Evolutionary conservation across 2,329 filamentous ascomycete species (phyloP), one percentile per base, ranked within the genome.

Genomic region (Apiospora marii): DNA sequence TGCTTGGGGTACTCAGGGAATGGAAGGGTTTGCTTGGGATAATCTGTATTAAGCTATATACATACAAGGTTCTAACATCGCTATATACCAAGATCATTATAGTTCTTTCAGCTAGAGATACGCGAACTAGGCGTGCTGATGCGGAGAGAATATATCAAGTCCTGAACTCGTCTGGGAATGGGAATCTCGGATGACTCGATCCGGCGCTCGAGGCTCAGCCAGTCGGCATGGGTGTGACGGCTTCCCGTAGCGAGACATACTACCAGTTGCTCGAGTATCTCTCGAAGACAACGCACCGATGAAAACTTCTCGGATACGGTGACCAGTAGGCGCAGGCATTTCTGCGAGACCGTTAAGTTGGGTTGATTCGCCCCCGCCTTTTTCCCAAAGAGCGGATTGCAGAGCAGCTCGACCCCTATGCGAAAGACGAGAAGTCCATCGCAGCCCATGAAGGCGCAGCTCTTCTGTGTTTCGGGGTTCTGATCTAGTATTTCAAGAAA

Each of bases 391-490:
- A 61, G 53, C 16, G 53, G 53, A 30, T 61, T 61, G 30, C 53
- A 61, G 30, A 61, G 53, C 19, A 61, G 53, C 53, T 61, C 53
- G 1, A 30, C 30, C 16, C 53, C 53, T 37, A 61, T 61, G 16
- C 53, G 30, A 30, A 61, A 61, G 53, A 61, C 53, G 53, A 61
- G 53, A 37, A 61, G 53, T 22, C 53, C 53, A 4, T 61, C 53
- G 16, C 53, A 61, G 19, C 53, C 53, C 30, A 61, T 61, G 14
- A 61, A 61, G 4, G 53, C 53, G 37, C 30, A 61, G 53, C 53
- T 61, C 30, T 37, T 61, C 16, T 37, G 53, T 10, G 30, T 37
- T 12, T 16, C 30, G 8, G 53, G 12, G 4, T 37, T 61, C 8
- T 61, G 53, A 12, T 61, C 53, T 16, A 61, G 12, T 7, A 61